Evolutionary conservation across 1,284 basidiomycete species (phyloP), one percentile per base, ranked within the genome.

Genomic region (Irpex sp.): DNA sequence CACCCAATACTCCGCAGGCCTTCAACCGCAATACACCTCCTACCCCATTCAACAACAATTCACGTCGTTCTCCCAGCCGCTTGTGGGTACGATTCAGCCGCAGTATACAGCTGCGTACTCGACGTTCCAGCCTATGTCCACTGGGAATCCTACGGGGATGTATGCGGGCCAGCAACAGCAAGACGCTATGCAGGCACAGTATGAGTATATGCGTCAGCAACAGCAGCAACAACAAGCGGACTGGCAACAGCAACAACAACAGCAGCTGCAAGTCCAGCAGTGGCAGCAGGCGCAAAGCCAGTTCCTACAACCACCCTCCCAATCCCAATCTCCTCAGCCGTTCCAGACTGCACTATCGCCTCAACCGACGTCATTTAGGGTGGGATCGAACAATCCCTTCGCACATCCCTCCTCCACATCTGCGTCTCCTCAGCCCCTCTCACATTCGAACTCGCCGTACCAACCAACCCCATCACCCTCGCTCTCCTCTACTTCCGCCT

Each of bases 301-400:
- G 70, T 86, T 88, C 73, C 83, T 83, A 69, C 78, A 83, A 66
- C 75, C 74, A 37, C 74, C 75, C 61, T 73, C 77, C 58, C 72
- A 76, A 54, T 68, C 73, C 56, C 70, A 74, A 59, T 70, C 72
- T 43, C 79, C 81, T 61, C 75, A 73, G 66, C 79, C 78, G n/a
- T 68, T 87, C 5, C 31, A 33, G 31, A 33, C 31, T 33, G 31
- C 31, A 33, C 31, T 33, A 6, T 71, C 78, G 50, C 72, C 83
- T 4, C 89, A 92, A 67, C 83, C 85, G 43, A 94, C 86, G 36
- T 86, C 84, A 4, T 51, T 51, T 17, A 17, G 19, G 59, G 90
- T 88, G 68, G 87, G 88, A 13, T 93, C 93, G 47, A 98, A 98
- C 81, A 98, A 98, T 74, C 96, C 96, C 0, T 98, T 97, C 71